Evolutionary conservation across 2,329 filamentous ascomycete genomes (phyloP), one percentile per base, ranked within the genome.

Genomic region (Aspergillus felis): DNA sequence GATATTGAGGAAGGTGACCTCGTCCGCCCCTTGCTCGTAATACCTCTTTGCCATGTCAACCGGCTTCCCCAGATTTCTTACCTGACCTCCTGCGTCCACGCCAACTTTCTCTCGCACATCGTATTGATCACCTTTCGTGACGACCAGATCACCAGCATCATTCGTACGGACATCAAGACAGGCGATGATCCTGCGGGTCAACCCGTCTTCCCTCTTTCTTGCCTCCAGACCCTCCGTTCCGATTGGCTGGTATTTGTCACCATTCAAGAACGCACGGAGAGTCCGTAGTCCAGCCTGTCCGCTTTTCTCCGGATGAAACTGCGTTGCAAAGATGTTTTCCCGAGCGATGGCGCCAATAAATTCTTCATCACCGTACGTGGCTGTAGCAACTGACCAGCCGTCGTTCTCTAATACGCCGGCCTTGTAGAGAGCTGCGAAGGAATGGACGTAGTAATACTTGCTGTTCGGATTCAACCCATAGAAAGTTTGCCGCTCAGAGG

Each of bases 361-460:
- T 41, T 89, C 88, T 77, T 99, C 92, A 14, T 84, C 79, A 32
- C 92, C 92, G 74, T 99, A 99, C 17, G 84, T 87, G 20, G 88
- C 92, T 2, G 90, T 96, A 1, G 94, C 94, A n/a, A 97, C 89
- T 8, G 86, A 85, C 93, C 94, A 99, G 27, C 93, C 94, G 35
- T 89, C 83, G 55, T 81, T 80, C 75, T 97, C 92, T 12, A 97
- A 81, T 63, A 88, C 82, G 38, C 89, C 90, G 49, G 83, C 76
- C 53, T 78, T 77, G 73, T 97, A 96, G 3, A 88, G 88, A 27
- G 86, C 87, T 57, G 92, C 92, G 77, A 94, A 99, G 2, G 91
- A 92, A 81, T 99, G 94, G 56, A 99, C 93, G 71, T 99, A 99
- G 79, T 99, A 99, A 81, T 99, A 99, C 76, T 97, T 99, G 71